phyloP scores from a whole-genome alignment of 305 asterid species.

The Caryopteris hybrid region DNA sequence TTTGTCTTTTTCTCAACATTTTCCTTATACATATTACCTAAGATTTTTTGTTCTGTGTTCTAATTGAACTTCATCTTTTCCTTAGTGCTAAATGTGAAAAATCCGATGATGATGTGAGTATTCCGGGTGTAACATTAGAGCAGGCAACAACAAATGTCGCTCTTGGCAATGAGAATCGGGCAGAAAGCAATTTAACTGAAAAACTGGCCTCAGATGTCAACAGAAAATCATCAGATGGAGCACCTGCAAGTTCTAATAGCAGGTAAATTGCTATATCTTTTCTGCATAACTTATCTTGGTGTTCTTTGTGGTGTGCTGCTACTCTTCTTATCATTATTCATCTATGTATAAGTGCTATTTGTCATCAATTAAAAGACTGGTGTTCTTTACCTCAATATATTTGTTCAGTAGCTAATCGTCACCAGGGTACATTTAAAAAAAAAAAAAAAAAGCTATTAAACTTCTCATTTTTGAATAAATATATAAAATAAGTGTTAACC shows the following conservation, averaged over 20 bases:
- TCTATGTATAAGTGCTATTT: neutral
- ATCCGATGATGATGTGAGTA: constrained; percentile 51
- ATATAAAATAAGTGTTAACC: neutral
- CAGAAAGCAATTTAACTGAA: constrained; percentile 41
- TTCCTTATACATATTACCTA: neutral
- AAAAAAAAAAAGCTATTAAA: neutral
- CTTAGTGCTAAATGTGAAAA: constrained; percentile 52
- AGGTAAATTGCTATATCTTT: constrained; percentile 36
- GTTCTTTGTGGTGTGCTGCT: neutral
- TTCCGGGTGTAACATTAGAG: constrained; percentile 37
- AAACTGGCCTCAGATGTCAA: constrained; percentile 38
- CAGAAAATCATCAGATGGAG: constrained; percentile 46
- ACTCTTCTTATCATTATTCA: neutral
- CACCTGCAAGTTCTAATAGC: constrained; percentile 28
- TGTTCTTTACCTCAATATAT: neutral
- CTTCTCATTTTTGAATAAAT: neutral
- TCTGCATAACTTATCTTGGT: constrained; percentile 2
- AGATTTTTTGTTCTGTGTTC: neutral
- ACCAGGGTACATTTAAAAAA: neutral
- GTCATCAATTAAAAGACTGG: neutral
- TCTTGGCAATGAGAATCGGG: constrained; percentile 35
- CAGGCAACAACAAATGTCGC: constrained; percentile 28
- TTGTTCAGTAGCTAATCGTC: neutral
- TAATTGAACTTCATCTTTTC: constrained; percentile 2
- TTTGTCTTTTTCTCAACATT: neutral